Evolutionary conservation across 345 rosid species (phyloP).

Genomic region (Camelina neglecta): DNA sequence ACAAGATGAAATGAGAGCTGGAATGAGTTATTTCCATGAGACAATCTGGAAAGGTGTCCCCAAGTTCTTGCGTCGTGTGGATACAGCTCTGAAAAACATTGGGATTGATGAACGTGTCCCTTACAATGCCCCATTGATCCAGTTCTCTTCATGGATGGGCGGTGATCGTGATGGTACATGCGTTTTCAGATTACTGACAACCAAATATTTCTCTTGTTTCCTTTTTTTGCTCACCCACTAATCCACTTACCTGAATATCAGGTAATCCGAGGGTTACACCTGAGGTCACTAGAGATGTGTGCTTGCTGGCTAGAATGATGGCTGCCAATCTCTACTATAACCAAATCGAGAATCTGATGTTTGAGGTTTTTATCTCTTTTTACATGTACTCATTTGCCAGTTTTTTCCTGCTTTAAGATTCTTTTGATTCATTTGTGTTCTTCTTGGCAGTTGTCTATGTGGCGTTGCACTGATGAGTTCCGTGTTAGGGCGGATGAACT

Average conservation of each 20-base stretch:
- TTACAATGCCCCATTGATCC: slow-evolving; percentile 97
- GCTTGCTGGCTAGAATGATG: slow-evolving; percentile 98
- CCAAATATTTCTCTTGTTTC: slow-evolving; percentile 6
- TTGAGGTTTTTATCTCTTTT: slow-evolving; percentile 65
- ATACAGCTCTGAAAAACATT: slow-evolving; percentile 94
- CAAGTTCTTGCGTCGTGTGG: slow-evolving; percentile 95
- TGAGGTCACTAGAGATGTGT: slow-evolving; percentile 98
- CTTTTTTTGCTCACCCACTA: background rate
- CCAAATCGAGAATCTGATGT: slow-evolving; percentile 95
- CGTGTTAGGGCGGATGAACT: slow-evolving; percentile 76
- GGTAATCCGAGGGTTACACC: slow-evolving; percentile 99
- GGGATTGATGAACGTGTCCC: slow-evolving; percentile 95
- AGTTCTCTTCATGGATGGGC: slow-evolving; percentile 99
- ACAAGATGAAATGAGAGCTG: slow-evolving; percentile 99
- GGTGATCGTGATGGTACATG: slow-evolving; percentile 96
- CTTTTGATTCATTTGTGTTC: slow-evolving; percentile 6
- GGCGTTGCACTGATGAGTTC: slow-evolving; percentile 99
- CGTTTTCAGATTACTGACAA: background rate
- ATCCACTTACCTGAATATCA: slow-evolving; percentile 31
- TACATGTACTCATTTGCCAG: background rate
- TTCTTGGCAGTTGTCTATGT: slow-evolving; percentile 89
- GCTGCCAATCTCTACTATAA: slow-evolving; percentile 93
- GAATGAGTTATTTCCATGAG: slow-evolving; percentile 99
- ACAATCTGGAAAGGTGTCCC: slow-evolving; percentile 99
- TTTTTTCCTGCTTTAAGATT: background rate